Conservation (phyloP, 768 basidiomycete genomes). For the Tylopilus subfusipes region DNA sequence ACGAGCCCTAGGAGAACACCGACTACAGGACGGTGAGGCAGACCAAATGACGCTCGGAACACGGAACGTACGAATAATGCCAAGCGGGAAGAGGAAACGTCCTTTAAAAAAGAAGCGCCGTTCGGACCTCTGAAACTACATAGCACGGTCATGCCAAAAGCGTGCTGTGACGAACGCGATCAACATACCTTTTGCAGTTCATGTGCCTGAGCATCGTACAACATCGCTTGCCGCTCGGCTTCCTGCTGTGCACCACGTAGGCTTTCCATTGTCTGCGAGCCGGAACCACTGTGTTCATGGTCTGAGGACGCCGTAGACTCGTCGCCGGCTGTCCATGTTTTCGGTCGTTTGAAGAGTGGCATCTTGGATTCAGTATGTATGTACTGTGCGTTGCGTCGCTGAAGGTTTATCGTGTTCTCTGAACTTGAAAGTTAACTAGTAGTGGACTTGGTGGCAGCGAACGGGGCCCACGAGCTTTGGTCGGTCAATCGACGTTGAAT, state of each 20-base stretch:
- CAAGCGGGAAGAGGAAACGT: conserved; percentile 69
- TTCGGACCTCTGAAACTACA: conserved; percentile 15
- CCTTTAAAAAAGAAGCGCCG: conserved; percentile 25
- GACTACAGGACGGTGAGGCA: conserved; percentile 39
- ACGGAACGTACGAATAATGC: conserved; percentile 51
- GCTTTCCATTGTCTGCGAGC: background rate
- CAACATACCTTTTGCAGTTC: conserved; percentile 21
- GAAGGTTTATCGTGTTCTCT: background rate
- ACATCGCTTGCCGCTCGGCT: conserved; percentile 21
- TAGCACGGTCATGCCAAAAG: background rate
- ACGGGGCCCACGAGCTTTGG: background rate
- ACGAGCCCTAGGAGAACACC: conserved; percentile 62
- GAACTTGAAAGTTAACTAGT: background rate
- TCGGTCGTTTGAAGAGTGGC: conserved; percentile 34
- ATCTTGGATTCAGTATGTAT: conserved; percentile 22
- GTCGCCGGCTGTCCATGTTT: conserved; percentile 23
- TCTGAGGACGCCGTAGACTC: conserved; percentile 14
- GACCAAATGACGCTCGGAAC: background rate
- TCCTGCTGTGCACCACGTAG: conserved; percentile 20
- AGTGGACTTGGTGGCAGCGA: background rate
- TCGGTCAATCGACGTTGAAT: background rate
- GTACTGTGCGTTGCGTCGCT: background rate
- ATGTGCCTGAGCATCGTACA: conserved; percentile 26
- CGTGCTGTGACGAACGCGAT: background rate
- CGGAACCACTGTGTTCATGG: conserved; percentile 5